Conservation (phyloP, 345 rosid species). For the Physaria fendleri region DNA sequence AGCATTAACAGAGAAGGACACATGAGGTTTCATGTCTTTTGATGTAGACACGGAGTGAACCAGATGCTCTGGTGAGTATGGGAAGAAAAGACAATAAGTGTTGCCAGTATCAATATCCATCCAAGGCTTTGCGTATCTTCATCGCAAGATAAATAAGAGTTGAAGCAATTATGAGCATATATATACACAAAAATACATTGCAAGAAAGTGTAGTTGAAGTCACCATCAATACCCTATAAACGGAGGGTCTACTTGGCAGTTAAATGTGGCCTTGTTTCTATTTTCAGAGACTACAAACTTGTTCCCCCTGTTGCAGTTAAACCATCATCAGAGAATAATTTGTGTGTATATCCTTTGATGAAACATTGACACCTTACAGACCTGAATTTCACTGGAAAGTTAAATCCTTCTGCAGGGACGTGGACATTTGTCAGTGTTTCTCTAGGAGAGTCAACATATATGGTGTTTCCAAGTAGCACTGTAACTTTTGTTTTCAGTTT, state of each 20-base stretch:
- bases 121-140: constrained; percentile 85
- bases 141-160: constrained; percentile 16
- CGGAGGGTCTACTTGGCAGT: constrained; percentile 75
- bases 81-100: constrained; percentile 72
- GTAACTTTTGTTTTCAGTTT: constrained; percentile 61
- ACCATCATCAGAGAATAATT: neutral
- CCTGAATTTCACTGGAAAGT: constrained; percentile 73
- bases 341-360: neutral
- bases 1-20: constrained; percentile 55
- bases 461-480: constrained; percentile 48
- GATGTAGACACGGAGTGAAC: constrained; percentile 45
- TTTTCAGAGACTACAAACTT: constrained; percentile 33
- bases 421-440: constrained; percentile 74
- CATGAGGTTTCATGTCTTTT: constrained; percentile 48
- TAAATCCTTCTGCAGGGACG: constrained; percentile 63
- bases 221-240: constrained; percentile 59
- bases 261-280: constrained; percentile 38
- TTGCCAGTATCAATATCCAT: constrained; percentile 48
- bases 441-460: constrained; percentile 61
- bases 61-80: constrained; percentile 85
- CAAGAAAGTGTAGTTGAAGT: neutral
- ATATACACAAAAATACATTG: neutral
- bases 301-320: constrained; percentile 37
- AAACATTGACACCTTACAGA: constrained; percentile 23
- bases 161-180: neutral